Evolutionary conservation across 2,329 filamentous ascomycete species (phyloP), one percentile per base, ranked within the genome.

Genomic region (Tolypocladium tropicale): DNA sequence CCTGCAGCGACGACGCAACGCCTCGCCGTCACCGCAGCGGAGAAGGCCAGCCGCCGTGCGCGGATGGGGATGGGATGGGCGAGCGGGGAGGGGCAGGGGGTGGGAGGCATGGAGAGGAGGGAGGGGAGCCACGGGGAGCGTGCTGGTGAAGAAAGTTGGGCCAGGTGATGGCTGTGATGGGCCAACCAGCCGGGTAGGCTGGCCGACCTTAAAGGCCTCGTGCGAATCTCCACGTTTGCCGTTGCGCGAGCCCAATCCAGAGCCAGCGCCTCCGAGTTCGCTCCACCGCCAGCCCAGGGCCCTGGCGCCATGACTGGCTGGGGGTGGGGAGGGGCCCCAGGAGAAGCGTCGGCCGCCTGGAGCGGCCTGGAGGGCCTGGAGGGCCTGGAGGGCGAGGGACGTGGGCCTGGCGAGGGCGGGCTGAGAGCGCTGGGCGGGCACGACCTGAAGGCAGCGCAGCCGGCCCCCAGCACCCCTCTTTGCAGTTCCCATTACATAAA

Each of bases 401-500:
- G 23, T 18, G 41, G n/a, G 43, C 25, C 25, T 28, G 43, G 41
- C 11, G 23, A 46, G 7, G 39, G 39, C 39, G n/a, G n/a, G n/a
- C n/a, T n/a, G n/a, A n/a, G n/a, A n/a, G n/a, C n/a, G n/a, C n/a
- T n/a, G n/a, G n/a, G n/a, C n/a, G n/a, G n/a, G n/a, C n/a, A n/a
- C n/a, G n/a, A n/a, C n/a, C n/a, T n/a, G n/a, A n/a, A n/a, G n/a
- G n/a, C n/a, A n/a, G n/a, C n/a, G n/a, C n/a, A n/a, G n/a, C n/a
- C n/a, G n/a, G n/a, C n/a, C n/a, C 43, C 54, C 55, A 51, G 53
- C 55, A 61, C 63, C 61, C 60, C 60, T 64, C 65, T 63, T 64
- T 56, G 56, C 64, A 68, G 67, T 69, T 70, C 63, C 67, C 66
- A 70, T 71, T 71, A 71, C 70, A 70, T 72, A 71, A 72, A 72